Evolutionary conservation across 1,284 basidiomycete genomes (phyloP).

Genomic region (Tilletia walkeri): DNA sequence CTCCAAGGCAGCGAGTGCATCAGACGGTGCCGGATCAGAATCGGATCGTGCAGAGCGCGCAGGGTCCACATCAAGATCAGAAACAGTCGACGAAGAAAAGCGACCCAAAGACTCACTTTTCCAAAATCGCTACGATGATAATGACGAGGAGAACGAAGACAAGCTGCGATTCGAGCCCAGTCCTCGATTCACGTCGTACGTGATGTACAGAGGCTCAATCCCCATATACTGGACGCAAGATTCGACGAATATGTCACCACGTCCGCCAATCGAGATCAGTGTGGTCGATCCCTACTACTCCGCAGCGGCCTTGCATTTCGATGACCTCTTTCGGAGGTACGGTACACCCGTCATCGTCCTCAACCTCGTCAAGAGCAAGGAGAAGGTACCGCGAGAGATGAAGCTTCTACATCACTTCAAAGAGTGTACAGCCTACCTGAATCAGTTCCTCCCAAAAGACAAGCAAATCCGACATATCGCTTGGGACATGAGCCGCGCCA

Average conservation of each 20-base stretch:
- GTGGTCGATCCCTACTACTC: constrained; percentile 94
- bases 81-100: not conserved
- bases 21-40: not conserved
- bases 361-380: constrained; percentile 75
- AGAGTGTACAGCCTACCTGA: constrained; percentile 87
- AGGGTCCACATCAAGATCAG: constrained; percentile 22
- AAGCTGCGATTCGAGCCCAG: constrained; percentile 53
- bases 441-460: constrained; percentile 84
- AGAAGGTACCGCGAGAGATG: constrained; percentile 78
- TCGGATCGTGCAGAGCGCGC: constrained; percentile 15
- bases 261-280: constrained; percentile 84
- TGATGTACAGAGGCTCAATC: constrained; percentile 94
- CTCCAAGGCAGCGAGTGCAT: not conserved
- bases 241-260: constrained; percentile 80
- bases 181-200: constrained; percentile 88
- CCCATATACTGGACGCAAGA: constrained; percentile 97
- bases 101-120: not conserved
- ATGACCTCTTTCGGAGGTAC: constrained; percentile 84
- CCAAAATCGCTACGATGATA: constrained; percentile 24
- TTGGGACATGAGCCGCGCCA: constrained; percentile 75
- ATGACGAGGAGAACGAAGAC: constrained; percentile 25
- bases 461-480: constrained; percentile 88
- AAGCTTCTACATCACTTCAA: constrained; percentile 89
- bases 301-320: constrained; percentile 89
- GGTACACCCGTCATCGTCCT: constrained; percentile 86